Percentiles rank a stretch among this genome's conserved stretches.
These are phyloP conservation scores for Pichia sp. DNA, from an alignment of 1,139 yeast genomes.

Conservation along the genomic window DNA sequence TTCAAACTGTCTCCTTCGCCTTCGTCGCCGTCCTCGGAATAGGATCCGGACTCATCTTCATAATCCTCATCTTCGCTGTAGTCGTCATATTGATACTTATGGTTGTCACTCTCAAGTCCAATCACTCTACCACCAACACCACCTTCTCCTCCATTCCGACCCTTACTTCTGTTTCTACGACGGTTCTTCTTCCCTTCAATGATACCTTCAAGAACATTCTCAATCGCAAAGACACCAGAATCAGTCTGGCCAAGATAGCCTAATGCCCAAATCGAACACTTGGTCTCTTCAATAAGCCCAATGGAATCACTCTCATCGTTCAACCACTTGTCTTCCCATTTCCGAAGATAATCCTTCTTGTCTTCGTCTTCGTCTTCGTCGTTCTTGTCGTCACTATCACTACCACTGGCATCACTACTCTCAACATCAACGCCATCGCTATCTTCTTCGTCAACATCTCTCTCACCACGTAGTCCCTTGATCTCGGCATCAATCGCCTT, in stretches of 20 bases:
- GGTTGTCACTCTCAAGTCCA: not conserved
- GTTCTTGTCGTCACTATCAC: not conserved
- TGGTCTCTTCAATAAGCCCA: constrained; percentile 4
- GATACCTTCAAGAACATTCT: constrained; percentile 2
- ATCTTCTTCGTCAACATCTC: not conserved
- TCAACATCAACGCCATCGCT: not conserved
- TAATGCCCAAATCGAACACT: constrained; percentile 6
- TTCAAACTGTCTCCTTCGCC: not conserved
- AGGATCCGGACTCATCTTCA: not conserved
- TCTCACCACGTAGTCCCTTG: not conserved
- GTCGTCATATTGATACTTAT: not conserved
- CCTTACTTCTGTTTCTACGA: not conserved
- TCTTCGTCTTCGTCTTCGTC: constrained; percentile 1
- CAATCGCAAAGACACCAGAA: constrained; percentile 6
- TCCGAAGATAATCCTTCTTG: not conserved
- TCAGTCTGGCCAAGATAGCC: constrained; percentile 9
- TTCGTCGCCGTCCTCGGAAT: not conserved
- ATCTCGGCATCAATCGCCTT: not conserved
- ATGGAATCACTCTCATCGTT: constrained; percentile 4
- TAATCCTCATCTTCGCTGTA: not conserved
- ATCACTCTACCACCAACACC: not conserved
- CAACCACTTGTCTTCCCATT: constrained; percentile 8
- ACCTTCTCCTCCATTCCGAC: not conserved
- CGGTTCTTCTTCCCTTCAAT: not conserved
- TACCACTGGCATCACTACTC: not conserved